Base-by-base conservation (phyloP, 2,329 filamentous ascomycete species). In the Tolypocladium cylindrosporum region DNA sequence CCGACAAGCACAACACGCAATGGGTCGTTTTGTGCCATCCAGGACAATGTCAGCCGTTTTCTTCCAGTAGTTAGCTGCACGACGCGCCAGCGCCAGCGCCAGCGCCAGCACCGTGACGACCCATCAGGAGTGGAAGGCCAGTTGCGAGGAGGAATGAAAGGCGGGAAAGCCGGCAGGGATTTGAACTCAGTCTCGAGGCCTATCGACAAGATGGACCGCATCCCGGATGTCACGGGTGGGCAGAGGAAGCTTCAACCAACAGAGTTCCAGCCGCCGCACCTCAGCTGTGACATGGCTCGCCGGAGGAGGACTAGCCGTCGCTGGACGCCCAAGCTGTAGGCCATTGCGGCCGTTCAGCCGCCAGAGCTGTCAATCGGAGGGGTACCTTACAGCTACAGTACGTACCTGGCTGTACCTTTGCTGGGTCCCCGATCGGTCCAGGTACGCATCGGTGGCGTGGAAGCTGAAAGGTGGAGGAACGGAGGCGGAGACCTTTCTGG, bases 391-490 rank as follows among this genome's bases (percentile, higher is more conserved):
- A 55, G 40, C 40, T 45, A 24, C 40, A 42, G 40, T 43, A 31
- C 43, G 43, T 34, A 42, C 54, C 54, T 55, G 54, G 54, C 41
- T 8, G 54, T 45, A 36, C 54, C 41, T 55, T 39, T 24, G 11
- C 21, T 48, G 42, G 41, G 41, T 36, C 21, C 34, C 19, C 41
- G 40, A 43, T 55, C 54, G 31, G 41, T 39, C 54, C 54, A 55
- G 54, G 54, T 40, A 55, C 54, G 40, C 54, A 55, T 55, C 54
- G 41, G 54, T 55, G 54, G 54, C 54, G 54, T 19, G 40, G 40
- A 31, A 55, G 54, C 54, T 39, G 40, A 21, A 11, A 21, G 19
- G 41, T 36, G 54, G 54, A 45, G 41, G 54, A 24, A 14, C 3
- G 13, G 48, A 13, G 48, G 48, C 19, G 27, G 48, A 19, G 19